Percentiles rank a stretch among this genome's conserved stretches.
Conservation (phyloP, 371 early-diverging fungal species). For the Quaeritorhiza haematococci region DNA sequence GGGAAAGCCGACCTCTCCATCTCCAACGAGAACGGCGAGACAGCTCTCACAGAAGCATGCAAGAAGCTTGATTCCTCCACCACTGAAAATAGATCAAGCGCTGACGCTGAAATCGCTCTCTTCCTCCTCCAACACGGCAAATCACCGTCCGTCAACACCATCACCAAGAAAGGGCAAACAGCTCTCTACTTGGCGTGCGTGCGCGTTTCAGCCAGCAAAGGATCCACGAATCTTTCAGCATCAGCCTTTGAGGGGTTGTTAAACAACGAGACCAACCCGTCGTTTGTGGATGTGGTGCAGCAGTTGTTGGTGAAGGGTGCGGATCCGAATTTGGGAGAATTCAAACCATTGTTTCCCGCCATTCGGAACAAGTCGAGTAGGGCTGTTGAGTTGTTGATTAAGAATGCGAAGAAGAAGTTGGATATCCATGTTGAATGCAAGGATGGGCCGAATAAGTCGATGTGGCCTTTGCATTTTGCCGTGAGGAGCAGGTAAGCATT, state of each 20-base stretch:
- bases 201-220: no score
- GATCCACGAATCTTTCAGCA: no score
- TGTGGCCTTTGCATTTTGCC: slow-evolving; percentile 22
- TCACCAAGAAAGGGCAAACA: slow-evolving; percentile 15
- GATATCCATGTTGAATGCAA: slow-evolving; percentile 26
- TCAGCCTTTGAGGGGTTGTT: no score
- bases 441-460: slow-evolving; percentile 25
- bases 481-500: slow-evolving; percentile 23
- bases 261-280: no score
- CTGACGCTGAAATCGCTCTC: slow-evolving; percentile 1
- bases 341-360: not conserved
- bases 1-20: slow-evolving; percentile 35
- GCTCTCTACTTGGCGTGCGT: no score
- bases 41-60: slow-evolving; percentile 20
- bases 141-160: slow-evolving; percentile 11
- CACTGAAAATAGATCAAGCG: no score
- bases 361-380: not conserved
- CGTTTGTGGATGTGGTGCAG: no score
- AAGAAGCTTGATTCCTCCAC: no score
- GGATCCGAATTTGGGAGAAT: not conserved
- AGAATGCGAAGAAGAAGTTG: slow-evolving; percentile 29
- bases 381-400: slow-evolving; percentile 13
- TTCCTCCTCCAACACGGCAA: slow-evolving; percentile 7
- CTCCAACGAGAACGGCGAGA: slow-evolving; percentile 15
- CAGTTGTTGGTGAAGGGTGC: slow-evolving; percentile 21